Evolutionary conservation across 1,139 yeast species (phyloP), one percentile per base, ranked within the genome.

Genomic region (Hansenula lynferdii): DNA sequence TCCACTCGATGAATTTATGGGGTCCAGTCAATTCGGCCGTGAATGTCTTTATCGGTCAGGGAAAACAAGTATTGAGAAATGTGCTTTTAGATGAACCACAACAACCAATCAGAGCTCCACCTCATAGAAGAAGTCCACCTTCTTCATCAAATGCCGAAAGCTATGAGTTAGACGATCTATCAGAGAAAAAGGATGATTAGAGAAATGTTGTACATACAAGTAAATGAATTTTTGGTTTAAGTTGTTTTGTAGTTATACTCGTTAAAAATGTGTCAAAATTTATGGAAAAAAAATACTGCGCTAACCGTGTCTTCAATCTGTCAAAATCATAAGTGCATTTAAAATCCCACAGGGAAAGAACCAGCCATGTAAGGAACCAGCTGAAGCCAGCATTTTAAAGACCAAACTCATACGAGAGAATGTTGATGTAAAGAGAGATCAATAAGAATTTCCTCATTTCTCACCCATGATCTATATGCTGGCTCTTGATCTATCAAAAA

Each of bases 1-100:
- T 89, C 48, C 84, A 85, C 57, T 72, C 74, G 38, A 69, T 83
- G 60, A 83, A 83, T 49, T 64, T 90, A 59, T 74, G 90, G 65
- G 83, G 82, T 8, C 96, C 96, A 1, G 79, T 90, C 11, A 54
- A 78, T 37, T 65, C 71, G 23, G 83, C 87, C 14, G 70, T 66
- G 2, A 70, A 73, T 43, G 73, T 82, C 28, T 70, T 82, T 61
- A 40, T 73, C 8, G 76, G 73, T 31, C 87, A 84, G 52, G 67
- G 80, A 0, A 61, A 75, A 35, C 66, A 61, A 2, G 41, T 77
- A 55, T 60, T 85, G 42, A 70, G 58, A 30, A 44, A 47, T 10
- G 42, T 58, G 31, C 54, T 63, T 8, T 34, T 58, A 4, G 65
- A 61, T 17, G 62, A 57, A 8, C 43, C 21, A 17, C 16, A 9